These are phyloP conservation scores for Apiospora malaysiana DNA, from an alignment of 2,329 filamentous ascomycete genomes.

Conservation along the genomic window DNA sequence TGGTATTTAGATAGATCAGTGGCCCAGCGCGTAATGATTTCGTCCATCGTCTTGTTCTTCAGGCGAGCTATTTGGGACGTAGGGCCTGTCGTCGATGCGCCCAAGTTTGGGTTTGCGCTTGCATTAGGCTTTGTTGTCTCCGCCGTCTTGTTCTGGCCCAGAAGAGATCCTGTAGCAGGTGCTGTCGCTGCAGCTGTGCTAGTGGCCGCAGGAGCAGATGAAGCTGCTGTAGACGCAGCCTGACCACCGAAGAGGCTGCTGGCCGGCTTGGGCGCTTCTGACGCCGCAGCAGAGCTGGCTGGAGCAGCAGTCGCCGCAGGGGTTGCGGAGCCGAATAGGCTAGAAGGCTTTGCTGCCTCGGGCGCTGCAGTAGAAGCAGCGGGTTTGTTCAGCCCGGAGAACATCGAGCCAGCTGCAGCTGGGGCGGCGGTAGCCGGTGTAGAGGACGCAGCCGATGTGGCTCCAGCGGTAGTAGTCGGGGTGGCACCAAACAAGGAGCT, in stretches of 20 bases:
- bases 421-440: conserved; percentile 27
- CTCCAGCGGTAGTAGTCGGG: conserved; percentile 16
- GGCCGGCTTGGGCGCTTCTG: conserved; percentile 37
- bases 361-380: conserved; percentile 33
- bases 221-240: conserved; percentile 26
- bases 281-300: conserved; percentile 33
- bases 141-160: conserved; percentile 41
- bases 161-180: conserved; percentile 38
- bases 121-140: conserved; percentile 35
- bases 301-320: conserved; percentile 34
- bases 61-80: conserved; percentile 85
- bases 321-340: conserved; percentile 36
- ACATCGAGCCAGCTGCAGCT: conserved; percentile 29
- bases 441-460: conserved; percentile 29
- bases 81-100: conserved; percentile 80
- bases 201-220: conserved; percentile 30
- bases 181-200: conserved; percentile 40
- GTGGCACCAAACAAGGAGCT: conserved; percentile 32
- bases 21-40: conserved; percentile 97
- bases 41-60: conserved; percentile 99
- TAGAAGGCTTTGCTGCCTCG: conserved; percentile 36
- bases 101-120: conserved; percentile 51
- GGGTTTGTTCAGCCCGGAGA: conserved; percentile 31
- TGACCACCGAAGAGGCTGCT: conserved; percentile 39
- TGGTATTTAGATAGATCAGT: conserved; percentile 95